Evolutionary conservation across 2,329 filamentous ascomycete species (phyloP), one percentile per base, ranked within the genome.

Genomic region (Helotiales sp.): DNA sequence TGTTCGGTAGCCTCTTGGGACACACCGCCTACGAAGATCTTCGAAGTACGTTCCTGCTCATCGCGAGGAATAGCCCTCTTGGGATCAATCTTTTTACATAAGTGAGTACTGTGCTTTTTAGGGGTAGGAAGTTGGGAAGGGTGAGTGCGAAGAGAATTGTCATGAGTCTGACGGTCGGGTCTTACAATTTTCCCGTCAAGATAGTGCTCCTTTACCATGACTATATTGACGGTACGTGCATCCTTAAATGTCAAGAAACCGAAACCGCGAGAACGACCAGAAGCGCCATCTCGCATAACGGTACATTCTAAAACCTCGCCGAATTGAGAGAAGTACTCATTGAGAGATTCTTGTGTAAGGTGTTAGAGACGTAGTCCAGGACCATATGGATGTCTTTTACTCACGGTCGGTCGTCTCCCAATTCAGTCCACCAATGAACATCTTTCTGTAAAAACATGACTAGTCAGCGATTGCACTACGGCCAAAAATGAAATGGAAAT

Each of bases 181-280:
- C 90, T 79, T 83, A 98, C 95, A 74, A 99, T 97, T 76, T 99
- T 99, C 61, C 95, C 95, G 72, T 99, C 95, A 22, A 99, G 83
- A 68, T 93, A 96, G 74, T 99, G 95, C 73, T 99, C 95, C 77
- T 99, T 99, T 62, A 99, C 95, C 95, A 99, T 99, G 63, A 99
- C 95, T 66, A 92, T 96, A 73, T 99, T 99, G 65, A 99, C 95
- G 3, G 91, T 96, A 78, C 96, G 96, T 48, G 95, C 89, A 71
- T 99, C 95, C 72, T 91, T 96, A 81, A 99, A 99, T 0, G 95
- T 99, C 61, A 99, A 81, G 76, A 99, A 99, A 29, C 95, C 95
- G 69, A 99, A 99, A 24, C 95, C 95, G 75, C 95, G 86, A 29
- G 95, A 98, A 62, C 95, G 87, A 42, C 95, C 95, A 9, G 92